A percentile compares a stretch with the other conserved stretches of the same genome.
These are phyloP conservation scores for Botrytis medusae DNA, from an alignment of 2,329 filamentous ascomycete species.

Conservation along the genomic window DNA sequence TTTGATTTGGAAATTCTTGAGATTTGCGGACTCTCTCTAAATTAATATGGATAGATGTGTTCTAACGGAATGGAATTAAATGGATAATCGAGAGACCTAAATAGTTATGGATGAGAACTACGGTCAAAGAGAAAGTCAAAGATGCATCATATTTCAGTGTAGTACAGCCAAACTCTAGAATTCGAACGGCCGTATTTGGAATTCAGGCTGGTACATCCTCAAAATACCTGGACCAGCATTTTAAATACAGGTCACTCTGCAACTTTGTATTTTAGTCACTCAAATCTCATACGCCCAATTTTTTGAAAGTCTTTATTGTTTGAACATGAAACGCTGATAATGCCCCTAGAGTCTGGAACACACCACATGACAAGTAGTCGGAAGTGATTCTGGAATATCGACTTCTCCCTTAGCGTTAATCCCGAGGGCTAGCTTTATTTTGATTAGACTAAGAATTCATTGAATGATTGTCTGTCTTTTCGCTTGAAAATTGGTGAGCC, in stretches of 20 bases:
- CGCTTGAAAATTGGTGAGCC: too few relatives aligned
- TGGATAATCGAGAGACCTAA: not conserved
- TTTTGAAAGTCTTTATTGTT: too few relatives aligned
- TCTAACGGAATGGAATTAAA: not conserved
- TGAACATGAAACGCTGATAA: too few relatives aligned
- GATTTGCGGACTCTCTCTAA: not conserved
- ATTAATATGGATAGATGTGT: not conserved
- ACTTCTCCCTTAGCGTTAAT: too few relatives aligned
- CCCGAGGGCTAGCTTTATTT: too few relatives aligned
- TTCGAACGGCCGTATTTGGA: not conserved
- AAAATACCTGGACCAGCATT: not conserved
- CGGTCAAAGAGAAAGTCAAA: not conserved
- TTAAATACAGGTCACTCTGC: not conserved
- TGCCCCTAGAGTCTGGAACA: too few relatives aligned
- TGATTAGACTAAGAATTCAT: too few relatives aligned
- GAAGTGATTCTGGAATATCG: too few relatives aligned
- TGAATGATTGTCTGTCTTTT: too few relatives aligned
- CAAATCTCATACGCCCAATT: too few relatives aligned
- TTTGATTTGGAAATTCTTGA: not conserved
- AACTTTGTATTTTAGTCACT: too few relatives aligned
- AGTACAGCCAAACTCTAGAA: not conserved
- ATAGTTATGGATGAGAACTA: not conserved
- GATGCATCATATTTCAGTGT: not conserved
- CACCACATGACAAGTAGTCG: too few relatives aligned
- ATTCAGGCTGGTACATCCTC: not conserved